Conservation (phyloP, 345 rosid genomes). For the Salix dunnii region DNA sequence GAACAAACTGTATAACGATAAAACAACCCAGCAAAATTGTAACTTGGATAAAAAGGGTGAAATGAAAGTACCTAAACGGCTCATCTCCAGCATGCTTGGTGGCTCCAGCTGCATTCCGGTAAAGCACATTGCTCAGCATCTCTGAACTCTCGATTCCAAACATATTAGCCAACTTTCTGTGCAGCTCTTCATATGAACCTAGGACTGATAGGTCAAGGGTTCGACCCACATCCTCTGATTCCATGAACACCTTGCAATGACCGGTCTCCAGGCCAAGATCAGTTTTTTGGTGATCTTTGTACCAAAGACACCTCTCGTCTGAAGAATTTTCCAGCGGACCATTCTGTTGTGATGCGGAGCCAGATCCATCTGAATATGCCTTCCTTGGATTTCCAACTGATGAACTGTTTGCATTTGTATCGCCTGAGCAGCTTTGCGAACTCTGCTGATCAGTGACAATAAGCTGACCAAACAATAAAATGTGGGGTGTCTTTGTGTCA, state of each 20-base stretch:
- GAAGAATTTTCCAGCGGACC: slow-evolving; percentile 50
- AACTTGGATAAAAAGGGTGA: no score
- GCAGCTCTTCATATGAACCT: slow-evolving; percentile 74
- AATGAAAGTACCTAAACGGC: slow-evolving; percentile 61
- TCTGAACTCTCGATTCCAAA: slow-evolving; percentile 65
- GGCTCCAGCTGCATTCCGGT: slow-evolving; percentile 58
- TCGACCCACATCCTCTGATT: slow-evolving; percentile 79
- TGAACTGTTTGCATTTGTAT: slow-evolving; percentile 44
- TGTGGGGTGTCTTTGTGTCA: slow-evolving; percentile 58
- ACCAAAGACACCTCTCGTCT: slow-evolving; percentile 60
- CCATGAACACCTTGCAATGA: slow-evolving; percentile 86
- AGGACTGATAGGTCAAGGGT: slow-evolving; percentile 70
- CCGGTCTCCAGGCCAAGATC: slow-evolving; percentile 51
- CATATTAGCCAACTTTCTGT: slow-evolving; percentile 63
- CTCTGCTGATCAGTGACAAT: slow-evolving; percentile 61
- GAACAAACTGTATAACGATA: background rate
- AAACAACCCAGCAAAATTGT: background rate
- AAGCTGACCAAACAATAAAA: slow-evolving; percentile 77
- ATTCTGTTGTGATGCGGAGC: slow-evolving; percentile 43
- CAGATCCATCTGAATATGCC: slow-evolving; percentile 57
- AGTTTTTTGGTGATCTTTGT: slow-evolving; percentile 39
- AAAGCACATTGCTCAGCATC: slow-evolving; percentile 66
- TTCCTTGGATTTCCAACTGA: slow-evolving; percentile 52
- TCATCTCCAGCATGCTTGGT: slow-evolving; percentile 67
- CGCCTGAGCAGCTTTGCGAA: slow-evolving; percentile 63